Base-by-base conservation (phyloP, 768 basidiomycete genomes). In the Rhizopogon roseolus region DNA sequence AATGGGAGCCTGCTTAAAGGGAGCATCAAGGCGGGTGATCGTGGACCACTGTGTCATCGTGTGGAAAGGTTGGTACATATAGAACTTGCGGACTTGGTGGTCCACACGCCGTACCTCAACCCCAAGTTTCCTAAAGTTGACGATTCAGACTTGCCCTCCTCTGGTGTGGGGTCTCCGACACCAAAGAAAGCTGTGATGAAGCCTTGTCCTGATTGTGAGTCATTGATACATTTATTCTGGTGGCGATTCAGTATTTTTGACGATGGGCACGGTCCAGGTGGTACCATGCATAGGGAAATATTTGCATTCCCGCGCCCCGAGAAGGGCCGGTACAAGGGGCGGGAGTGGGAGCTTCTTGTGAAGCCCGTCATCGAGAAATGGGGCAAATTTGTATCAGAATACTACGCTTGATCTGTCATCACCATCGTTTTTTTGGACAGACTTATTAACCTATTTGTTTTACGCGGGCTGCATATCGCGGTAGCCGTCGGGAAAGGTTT, bases 41-140 rank as follows among this genome's bases (percentile, higher is more conserved):
- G 81, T 52, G 84, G 82, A 0, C 74, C 81, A 4, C 84, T 79
- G 64, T 88, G 86, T 53, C 86, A 92, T 67, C 81, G 88, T 41
- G 66, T 91, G 44, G 91, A 93, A 65, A 73, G 88, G 40, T 77
- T 93, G 13, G 80, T 92, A 29, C 92, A 93, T 60, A 74, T 93
- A 25, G 91, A 93, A 65, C 75, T 93, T 6, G 77, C 81, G 6
- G 92, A 93, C 62, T 63, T 93, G 41, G 77, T 76, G 10, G 64
- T 77, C 36, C 77, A 84, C 48, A 62, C 70, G 9, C 77, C 79
- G 2, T 90, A 93, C 64, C 75, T 92, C 5, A 68, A 84, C 41
- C 67, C 78, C 3, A 65, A 60, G 10, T 90, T 71, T 62, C 73
- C 74, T 9, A 61, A 69, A 19, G 4, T 45, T 73, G 75, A 71